These are phyloP conservation scores for Cydonia oblonga DNA, from an alignment of 331 rosid species.

Conservation along the genomic window DNA sequence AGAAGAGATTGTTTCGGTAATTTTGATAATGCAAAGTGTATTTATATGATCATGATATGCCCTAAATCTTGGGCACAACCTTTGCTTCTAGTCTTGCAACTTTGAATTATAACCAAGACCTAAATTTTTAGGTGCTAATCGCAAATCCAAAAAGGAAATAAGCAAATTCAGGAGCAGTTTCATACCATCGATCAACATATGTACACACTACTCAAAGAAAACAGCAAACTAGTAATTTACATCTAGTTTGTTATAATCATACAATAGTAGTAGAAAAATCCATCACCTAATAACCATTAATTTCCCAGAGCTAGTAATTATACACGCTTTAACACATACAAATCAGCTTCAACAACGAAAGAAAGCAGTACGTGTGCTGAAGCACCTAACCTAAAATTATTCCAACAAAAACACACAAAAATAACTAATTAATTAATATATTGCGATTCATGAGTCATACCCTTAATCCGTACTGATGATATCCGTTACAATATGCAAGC, in stretches of 20 bases:
- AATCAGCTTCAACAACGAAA: not conserved
- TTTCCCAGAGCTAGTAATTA: not conserved
- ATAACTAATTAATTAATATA: not conserved
- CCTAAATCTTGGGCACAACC: conserved; percentile 47
- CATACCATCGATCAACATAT: not conserved
- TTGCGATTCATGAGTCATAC: not conserved
- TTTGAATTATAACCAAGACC: conserved; percentile 4
- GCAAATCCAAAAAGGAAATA: not conserved
- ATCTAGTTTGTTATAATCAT: not conserved
- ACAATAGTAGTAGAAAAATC: not conserved
- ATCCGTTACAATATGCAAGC: not conserved
- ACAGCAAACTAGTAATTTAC: not conserved
- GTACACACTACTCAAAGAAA: not conserved
- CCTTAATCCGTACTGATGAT: not conserved
- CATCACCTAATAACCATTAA: not conserved
- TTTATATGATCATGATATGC: conserved; percentile 1
- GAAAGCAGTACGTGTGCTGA: not conserved
- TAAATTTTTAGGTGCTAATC: not conserved
- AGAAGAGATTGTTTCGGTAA: not conserved
- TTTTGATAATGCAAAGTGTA: not conserved
- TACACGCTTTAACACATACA: not conserved
- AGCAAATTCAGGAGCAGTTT: not conserved
- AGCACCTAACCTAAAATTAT: not conserved
- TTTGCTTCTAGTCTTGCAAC: conserved; percentile 37
- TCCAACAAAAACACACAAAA: not conserved